phyloP scores from a whole-genome alignment of 2,329 filamentous ascomycete species.

The Paracoccidioides lutzii region DNA sequence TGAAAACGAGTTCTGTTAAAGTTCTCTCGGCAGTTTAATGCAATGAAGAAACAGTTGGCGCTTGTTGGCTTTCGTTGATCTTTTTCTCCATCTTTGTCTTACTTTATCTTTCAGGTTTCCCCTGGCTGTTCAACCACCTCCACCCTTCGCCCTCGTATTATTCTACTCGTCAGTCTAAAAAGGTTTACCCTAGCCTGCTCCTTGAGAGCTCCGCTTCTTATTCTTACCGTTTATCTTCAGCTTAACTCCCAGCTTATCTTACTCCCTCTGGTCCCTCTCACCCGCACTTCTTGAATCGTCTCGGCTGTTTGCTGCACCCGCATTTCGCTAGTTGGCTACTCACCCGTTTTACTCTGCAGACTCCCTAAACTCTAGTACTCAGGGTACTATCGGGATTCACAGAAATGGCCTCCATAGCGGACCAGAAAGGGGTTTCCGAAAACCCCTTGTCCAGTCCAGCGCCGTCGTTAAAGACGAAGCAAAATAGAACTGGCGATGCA shows the following conservation, averaged over 20 bases:
- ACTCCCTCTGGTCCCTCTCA: neutral
- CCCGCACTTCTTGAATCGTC: neutral
- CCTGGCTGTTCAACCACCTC: neutral
- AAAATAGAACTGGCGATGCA: slow-evolving; percentile 1
- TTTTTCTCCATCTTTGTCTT: no score
- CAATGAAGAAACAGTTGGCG: no score
- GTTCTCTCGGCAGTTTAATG: no score
- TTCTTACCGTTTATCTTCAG: neutral
- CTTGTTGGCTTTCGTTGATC: no score
- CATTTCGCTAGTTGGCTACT: neutral
- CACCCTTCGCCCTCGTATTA: neutral
- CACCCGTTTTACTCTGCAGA: neutral
- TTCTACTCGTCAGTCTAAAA: no score
- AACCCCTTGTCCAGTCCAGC: neutral
- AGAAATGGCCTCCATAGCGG: neutral
- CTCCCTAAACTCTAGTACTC: neutral
- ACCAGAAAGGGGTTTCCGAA: neutral
- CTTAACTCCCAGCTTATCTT: neutral
- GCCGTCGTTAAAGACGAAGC: neutral
- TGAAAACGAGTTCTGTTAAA: no score
- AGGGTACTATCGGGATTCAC: neutral
- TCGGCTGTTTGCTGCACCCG: neutral
- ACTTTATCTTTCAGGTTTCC: no score
- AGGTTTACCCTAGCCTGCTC: no score
- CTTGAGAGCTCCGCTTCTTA: neutral